Percentiles rank a stretch among this genome's conserved stretches.
phyloP scores from a whole-genome alignment of 352 stramenopile species.

The Globisporangium yorkense region DNA sequence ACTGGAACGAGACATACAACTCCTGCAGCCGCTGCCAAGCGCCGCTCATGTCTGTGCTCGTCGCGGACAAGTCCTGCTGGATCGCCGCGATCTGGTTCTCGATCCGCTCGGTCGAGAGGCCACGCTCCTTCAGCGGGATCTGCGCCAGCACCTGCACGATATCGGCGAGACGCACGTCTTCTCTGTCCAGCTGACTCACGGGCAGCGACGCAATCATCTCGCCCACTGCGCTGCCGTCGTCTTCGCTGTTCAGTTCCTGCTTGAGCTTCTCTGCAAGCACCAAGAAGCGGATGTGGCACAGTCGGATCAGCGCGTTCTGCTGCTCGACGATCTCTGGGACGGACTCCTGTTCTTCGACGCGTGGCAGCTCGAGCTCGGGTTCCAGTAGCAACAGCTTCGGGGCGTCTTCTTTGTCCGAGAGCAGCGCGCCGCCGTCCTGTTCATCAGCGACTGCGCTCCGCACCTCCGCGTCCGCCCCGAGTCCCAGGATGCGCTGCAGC shows the following conservation, averaged over 20 bases:
- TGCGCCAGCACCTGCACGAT: constrained; percentile 23
- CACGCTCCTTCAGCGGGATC: constrained; percentile 29
- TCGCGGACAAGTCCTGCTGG: constrained; percentile 17
- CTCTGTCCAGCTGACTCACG: constrained; percentile 9
- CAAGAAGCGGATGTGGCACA: constrained; percentile 40
- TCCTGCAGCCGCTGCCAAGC: constrained; percentile 30
- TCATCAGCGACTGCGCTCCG: not conserved
- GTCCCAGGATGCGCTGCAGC: constrained; percentile 1
- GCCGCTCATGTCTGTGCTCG: constrained; percentile 15
- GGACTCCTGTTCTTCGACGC: too few relatives aligned
- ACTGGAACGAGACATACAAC: constrained; percentile 36
- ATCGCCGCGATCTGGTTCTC: constrained; percentile 24
- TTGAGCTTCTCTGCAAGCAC: constrained; percentile 40
- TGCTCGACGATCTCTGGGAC: constrained; percentile 10
- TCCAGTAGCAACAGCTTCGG: too few relatives aligned
- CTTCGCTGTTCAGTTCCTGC: constrained; percentile 25
- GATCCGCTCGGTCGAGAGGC: constrained; percentile 18
- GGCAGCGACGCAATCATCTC: constrained; percentile 27
- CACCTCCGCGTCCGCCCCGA: not conserved
- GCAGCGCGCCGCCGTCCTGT: not conserved
- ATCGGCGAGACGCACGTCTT: constrained; percentile 10
- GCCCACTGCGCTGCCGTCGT: constrained; percentile 11
- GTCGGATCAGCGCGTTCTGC: constrained; percentile 23
- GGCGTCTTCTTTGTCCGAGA: too few relatives aligned
- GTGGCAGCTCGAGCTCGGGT: too few relatives aligned